Conservation (phyloP, 306 rosid genomes). For the Leucaena leucocephala region DNA sequence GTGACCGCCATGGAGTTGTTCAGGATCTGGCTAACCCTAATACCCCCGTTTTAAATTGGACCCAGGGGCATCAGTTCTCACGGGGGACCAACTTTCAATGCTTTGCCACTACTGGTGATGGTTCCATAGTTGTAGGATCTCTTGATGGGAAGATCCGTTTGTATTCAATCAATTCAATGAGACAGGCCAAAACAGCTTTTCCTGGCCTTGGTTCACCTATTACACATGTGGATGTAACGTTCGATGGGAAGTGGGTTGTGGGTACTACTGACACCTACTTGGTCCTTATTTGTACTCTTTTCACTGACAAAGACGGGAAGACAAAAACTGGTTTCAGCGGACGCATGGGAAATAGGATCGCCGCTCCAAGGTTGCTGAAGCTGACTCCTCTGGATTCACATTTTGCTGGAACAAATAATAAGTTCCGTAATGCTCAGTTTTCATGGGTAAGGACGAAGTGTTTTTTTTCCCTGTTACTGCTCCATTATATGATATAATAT, state of each 20-base stretch:
- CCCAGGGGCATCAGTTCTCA: conserved; percentile 93
- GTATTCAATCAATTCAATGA: conserved; percentile 84
- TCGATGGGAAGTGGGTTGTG: conserved; percentile 95
- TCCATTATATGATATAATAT: not conserved
- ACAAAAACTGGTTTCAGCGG: conserved; percentile 85
- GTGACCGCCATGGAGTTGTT: conserved; percentile 89
- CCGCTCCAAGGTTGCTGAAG: conserved; percentile 95
- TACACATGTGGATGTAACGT: conserved; percentile 94
- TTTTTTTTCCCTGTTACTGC: not conserved
- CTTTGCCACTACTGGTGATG: conserved; percentile 97
- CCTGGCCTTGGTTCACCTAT: conserved; percentile 97
- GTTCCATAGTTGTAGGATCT: conserved; percentile 93
- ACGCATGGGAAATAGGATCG: conserved; percentile 89
- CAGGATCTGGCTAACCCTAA: conserved; percentile 71
- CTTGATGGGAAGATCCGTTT: conserved; percentile 91
- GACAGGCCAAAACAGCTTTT: conserved; percentile 92
- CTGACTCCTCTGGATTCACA: conserved; percentile 93
- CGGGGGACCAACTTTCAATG: conserved; percentile 95
- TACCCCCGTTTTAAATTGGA: conserved; percentile 84
- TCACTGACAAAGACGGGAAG: conserved; percentile 85
- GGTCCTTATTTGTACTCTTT: conserved; percentile 77
- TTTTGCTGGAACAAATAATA: conserved; percentile 81
- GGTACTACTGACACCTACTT: conserved; percentile 88
- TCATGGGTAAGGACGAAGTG: conserved; percentile 75
- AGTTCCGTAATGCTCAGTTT: conserved; percentile 90